Base-by-base conservation (phyloP, 768 basidiomycete species). In the Kwoniella shandongensis region DNA sequence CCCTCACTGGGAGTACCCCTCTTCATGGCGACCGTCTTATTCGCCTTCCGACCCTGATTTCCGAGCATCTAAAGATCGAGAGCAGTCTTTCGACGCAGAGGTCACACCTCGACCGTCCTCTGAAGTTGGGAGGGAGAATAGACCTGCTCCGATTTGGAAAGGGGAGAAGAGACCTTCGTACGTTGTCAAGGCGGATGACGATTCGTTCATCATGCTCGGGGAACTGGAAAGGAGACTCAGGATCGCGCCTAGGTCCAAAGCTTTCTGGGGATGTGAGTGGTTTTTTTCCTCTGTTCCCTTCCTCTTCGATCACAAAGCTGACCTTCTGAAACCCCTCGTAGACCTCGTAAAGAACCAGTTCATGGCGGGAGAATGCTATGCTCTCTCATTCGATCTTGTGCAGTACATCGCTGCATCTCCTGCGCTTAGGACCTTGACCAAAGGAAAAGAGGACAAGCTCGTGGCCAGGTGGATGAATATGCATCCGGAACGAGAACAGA, bases 331-430 rank as follows among this genome's bases (percentile, higher is more conserved):
- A n/a, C n/a, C 7, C 8, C 15, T n/a, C 2, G 13, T 48, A 76
- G 72, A 75, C 49, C 85, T 94, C 32, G 87, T 96, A 39, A 91
- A 90, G 62, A 88, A 92, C 68, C 79, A 85, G 22, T 97, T 96
- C 78, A 96, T 98, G 93, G 93, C 84, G 2, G 93, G 93, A 17
- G 92, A 98, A 76, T 77, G 91, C 57, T 98, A 97, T 75, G 91
- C 86, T 5, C 79, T 98, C 29, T 91, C 88, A 46, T 89, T 87
- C 83, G 87, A 86, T 67, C 81, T 98, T 57, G 89, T 91, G 29
- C 82, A 87, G 61, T 94, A 89, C 86, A 81, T 90, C 12, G 84
- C 89, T n/a, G 85, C 82, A 51, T 88, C 91, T 58, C 81, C 85
- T 4, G 78, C 79, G 7, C 81, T 92, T 30, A 85, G 85, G 65